Evolutionary conservation across 2,329 filamentous ascomycete genomes (phyloP).

Genomic region (Grosmannia huntii): DNA sequence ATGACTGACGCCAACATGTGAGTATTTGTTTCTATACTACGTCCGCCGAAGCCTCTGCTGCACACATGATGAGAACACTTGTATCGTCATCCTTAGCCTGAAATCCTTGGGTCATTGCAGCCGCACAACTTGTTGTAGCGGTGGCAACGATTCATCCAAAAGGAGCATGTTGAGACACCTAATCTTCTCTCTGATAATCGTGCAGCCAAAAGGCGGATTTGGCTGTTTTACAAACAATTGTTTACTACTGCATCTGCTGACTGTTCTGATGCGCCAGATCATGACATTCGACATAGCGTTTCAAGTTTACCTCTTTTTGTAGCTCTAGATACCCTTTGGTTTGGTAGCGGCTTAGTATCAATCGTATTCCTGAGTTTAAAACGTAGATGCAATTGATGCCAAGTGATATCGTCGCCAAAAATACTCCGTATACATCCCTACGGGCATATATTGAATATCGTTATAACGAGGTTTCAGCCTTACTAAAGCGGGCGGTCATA

Average conservation of each 20-base stretch:
- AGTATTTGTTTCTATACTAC: slow-evolving; percentile 2
- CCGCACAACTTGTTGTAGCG: slow-evolving; percentile 12
- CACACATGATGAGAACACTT: slow-evolving; percentile 63
- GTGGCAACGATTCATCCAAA: slow-evolving; percentile 2
- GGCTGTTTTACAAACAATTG: too few species aligned
- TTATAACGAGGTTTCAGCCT: slow-evolving; percentile 2
- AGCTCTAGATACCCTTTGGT: neutral
- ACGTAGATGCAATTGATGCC: neutral
- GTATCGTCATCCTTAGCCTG: slow-evolving; percentile 98
- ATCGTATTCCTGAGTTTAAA: too few species aligned
- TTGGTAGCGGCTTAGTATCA: neutral
- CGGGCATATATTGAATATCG: neutral
- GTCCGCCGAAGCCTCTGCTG: neutral
- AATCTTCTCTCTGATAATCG: slow-evolving; percentile 39
- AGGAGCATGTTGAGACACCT: slow-evolving; percentile 25
- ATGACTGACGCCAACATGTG: slow-evolving; percentile 15
- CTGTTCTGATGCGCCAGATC: neutral
- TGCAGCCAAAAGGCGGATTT: neutral
- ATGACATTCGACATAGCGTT: neutral
- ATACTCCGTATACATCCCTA: neutral
- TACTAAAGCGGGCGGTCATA: neutral
- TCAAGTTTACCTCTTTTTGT: neutral
- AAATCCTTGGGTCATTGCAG: slow-evolving; percentile 28
- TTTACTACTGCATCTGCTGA: neutral
- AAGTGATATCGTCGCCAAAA: neutral